Conservation (phyloP, 352 stramenopile genomes). For the Blastocystis sp. region DNA sequence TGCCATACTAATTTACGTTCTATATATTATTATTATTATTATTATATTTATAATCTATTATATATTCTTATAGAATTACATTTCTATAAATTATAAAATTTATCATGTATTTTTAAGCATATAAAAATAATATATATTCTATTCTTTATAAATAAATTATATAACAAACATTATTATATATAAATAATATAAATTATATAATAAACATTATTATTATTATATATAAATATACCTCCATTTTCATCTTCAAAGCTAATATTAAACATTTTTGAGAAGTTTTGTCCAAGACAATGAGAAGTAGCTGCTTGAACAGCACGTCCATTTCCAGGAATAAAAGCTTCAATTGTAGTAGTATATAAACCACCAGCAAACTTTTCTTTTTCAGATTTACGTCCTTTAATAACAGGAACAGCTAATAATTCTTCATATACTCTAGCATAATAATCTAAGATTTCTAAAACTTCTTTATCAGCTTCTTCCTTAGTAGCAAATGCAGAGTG, state of each 20-base stretch:
- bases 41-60: too few species aligned
- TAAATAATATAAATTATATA: too few species aligned
- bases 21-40: background rate
- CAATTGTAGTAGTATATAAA: constrained; percentile 93
- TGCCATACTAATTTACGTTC: constrained; percentile 68
- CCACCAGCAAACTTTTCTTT: constrained; percentile 96
- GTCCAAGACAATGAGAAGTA: constrained; percentile 89
- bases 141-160: too few species aligned
- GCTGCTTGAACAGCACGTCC: constrained; percentile 91
- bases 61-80: too few species aligned
- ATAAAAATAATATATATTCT: too few species aligned
- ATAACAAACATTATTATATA: too few species aligned
- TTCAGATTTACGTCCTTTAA: constrained; percentile 90
- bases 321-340: constrained; percentile 84
- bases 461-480: constrained; percentile 79
- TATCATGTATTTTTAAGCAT: too few species aligned
- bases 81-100: too few species aligned
- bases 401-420: constrained; percentile 87
- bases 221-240: constrained; percentile 49
- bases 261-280: constrained; percentile 99
- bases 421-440: constrained; percentile 94
- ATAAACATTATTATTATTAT: too few species aligned
- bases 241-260: constrained; percentile 89
- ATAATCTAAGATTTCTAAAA: constrained; percentile 79
- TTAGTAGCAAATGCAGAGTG: constrained; percentile 90